These are phyloP conservation scores for Jimgerdemannia flammicorona DNA, from an alignment of 192 early-diverging fungal species.

Conservation along the genomic window DNA sequence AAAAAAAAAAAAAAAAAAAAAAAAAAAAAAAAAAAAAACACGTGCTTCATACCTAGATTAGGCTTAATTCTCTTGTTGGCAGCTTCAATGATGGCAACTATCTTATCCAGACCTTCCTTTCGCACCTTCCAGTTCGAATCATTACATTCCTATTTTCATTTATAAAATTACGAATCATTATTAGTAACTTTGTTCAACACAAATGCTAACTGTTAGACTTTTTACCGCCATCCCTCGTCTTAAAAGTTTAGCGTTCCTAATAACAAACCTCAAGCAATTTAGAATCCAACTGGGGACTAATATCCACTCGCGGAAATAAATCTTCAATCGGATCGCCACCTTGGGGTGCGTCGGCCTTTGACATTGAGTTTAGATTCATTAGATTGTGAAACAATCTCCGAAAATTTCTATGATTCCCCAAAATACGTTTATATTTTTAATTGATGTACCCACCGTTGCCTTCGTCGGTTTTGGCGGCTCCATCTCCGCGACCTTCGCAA, in stretches of 20 bases:
- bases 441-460: conserved; percentile 18
- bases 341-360: conserved; percentile 19
- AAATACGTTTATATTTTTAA: background rate
- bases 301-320: conserved; percentile 85
- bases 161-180: too few relatives aligned
- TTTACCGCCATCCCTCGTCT: too few relatives aligned
- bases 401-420: background rate
- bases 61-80: conserved; percentile 84
- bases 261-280: conserved; percentile 21
- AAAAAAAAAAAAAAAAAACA: too few relatives aligned
- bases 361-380: background rate
- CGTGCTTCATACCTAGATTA: conserved; percentile 44
- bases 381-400: too few relatives aligned
- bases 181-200: too few relatives aligned
- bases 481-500: conserved; percentile 78
- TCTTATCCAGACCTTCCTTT: conserved; percentile 86
- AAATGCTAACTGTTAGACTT: too few relatives aligned
- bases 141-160: conserved; percentile 46
- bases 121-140: conserved; percentile 92
- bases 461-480: conserved; percentile 65
- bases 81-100: conserved; percentile 66
- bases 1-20: too few relatives aligned
- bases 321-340: conserved; percentile 69
- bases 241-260: background rate
- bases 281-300: conserved; percentile 56